A percentile compares a stretch with the other conserved stretches of the same genome.
phyloP scores from a whole-genome alignment of 345 rosid species.

The Lumnitzera racemosa region DNA sequence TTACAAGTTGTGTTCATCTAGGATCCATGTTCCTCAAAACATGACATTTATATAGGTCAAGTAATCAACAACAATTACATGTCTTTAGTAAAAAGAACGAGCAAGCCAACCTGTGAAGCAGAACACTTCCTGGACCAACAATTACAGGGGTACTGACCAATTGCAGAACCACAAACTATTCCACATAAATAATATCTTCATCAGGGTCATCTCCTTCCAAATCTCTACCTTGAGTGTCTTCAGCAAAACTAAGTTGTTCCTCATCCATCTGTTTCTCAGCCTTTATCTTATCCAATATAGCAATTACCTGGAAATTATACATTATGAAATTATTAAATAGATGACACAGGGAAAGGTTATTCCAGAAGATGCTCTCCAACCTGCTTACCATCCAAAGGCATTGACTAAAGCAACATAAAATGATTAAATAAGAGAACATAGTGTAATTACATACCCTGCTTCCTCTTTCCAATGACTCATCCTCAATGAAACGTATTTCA shows the following conservation, averaged over 20 bases:
- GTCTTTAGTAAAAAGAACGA: no score
- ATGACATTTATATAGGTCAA: no score
- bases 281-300: slow-evolving; percentile 72
- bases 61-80: no score
- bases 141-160: background rate
- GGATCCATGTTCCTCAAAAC: no score
- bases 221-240: slow-evolving; percentile 28
- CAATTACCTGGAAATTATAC: slow-evolving; percentile 50
- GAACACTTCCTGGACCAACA: no score
- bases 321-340: background rate
- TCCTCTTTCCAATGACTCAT: slow-evolving; percentile 84
- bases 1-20: no score
- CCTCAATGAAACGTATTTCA: slow-evolving; percentile 81
- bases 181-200: slow-evolving; percentile 68
- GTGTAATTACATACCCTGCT: slow-evolving; percentile 57
- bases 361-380: background rate
- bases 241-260: slow-evolving; percentile 22
- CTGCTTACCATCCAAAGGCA: background rate
- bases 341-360: background rate
- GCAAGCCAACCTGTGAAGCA: no score
- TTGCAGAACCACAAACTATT: slow-evolving; percentile 20
- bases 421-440: background rate
- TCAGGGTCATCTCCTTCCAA: slow-evolving; percentile 72
- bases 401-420: background rate
- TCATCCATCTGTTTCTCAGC: slow-evolving; percentile 43